phyloP scores from a whole-genome alignment of 2,329 filamentous ascomycete species.

The Pezizomycotina sp. region DNA sequence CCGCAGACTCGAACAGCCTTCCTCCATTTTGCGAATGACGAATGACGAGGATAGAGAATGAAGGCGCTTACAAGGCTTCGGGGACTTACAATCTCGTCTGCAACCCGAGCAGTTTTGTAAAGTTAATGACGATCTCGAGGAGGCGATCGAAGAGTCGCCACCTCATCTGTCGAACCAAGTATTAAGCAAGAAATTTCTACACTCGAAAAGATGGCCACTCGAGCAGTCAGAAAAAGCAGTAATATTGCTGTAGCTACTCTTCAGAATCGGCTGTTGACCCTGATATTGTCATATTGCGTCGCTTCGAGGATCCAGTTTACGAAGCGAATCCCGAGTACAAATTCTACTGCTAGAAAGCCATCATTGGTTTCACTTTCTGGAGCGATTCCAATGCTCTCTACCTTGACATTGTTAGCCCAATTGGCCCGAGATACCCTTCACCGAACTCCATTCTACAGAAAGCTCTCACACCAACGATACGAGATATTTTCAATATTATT shows the following conservation, averaged over 20 bases:
- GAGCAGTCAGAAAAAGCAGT: conserved; percentile 24
- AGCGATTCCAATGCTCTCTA: conserved; percentile 7
- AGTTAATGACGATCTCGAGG: conserved; percentile 34
- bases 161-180: conserved; percentile 19
- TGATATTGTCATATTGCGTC: conserved; percentile 36
- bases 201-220: conserved; percentile 21
- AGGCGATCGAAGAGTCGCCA: conserved; percentile 32
- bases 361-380: conserved; percentile 13
- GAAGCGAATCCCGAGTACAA: too few relatives aligned
- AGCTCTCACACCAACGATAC: conserved; percentile 12
- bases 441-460: conserved; percentile 12
- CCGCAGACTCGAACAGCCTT: conserved; percentile 32
- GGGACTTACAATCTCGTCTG: conserved; percentile 41
- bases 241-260: conserved; percentile 17
- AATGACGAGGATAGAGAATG: conserved; percentile 42
- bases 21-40: conserved; percentile 38
- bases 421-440: conserved; percentile 12
- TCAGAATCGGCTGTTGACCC: conserved; percentile 29
- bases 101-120: conserved; percentile 37
- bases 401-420: conserved; percentile 11
- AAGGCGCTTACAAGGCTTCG: conserved; percentile 38
- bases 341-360: conserved; percentile 8
- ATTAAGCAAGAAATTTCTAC: conserved; percentile 24
- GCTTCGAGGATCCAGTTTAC: conserved; percentile 35
- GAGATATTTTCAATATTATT: conserved; percentile 25